Evolutionary conservation across 108 stramenopile genomes (phyloP).

Genomic region (Conticribra guillardii): DNA sequence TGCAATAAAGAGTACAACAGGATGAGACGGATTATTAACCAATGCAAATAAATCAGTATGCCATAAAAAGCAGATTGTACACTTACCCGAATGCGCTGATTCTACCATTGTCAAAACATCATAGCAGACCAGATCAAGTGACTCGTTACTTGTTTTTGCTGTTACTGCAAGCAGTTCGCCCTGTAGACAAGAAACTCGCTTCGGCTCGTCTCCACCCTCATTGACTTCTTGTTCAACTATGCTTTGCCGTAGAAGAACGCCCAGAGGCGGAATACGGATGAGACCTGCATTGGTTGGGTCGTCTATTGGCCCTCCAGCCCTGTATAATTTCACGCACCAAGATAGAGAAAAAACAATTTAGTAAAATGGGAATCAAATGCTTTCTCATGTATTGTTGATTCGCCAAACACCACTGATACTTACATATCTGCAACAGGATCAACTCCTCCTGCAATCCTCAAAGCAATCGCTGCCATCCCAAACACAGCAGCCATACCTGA

Average conservation of each 20-base stretch:
- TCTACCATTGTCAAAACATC: slow-evolving; percentile 58
- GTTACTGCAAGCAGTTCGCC: slow-evolving; percentile 73
- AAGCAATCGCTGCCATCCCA: slow-evolving; percentile 72
- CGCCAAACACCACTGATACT: slow-evolving; percentile 17
- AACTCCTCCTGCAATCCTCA: slow-evolving; percentile 70
- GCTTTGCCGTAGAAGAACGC: slow-evolving; percentile 64
- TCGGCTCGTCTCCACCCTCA: slow-evolving; percentile 65
- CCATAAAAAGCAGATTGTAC: not conserved
- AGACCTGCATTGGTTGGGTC: slow-evolving; percentile 45
- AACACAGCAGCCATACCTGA: slow-evolving; percentile 82
- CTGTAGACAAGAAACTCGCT: slow-evolving; percentile 49
- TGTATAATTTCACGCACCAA: slow-evolving; percentile 17
- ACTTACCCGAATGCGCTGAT: slow-evolving; percentile 62
- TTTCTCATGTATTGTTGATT: not conserved
- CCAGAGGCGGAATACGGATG: slow-evolving; percentile 67
- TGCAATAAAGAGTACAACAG: not conserved
- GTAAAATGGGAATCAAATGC: not conserved
- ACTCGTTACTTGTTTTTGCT: slow-evolving; percentile 48
- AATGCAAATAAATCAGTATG: not conserved
- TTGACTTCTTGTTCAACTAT: slow-evolving; percentile 63
- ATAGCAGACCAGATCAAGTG: slow-evolving; percentile 58
- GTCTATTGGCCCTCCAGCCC: slow-evolving; percentile 66
- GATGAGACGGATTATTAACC: not conserved
- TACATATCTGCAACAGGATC: slow-evolving; percentile 70
- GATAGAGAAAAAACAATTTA: too few relatives aligned